phyloP scores from a whole-genome alignment of 1,139 yeast genomes.

The Yamadazyma triangularis region DNA sequence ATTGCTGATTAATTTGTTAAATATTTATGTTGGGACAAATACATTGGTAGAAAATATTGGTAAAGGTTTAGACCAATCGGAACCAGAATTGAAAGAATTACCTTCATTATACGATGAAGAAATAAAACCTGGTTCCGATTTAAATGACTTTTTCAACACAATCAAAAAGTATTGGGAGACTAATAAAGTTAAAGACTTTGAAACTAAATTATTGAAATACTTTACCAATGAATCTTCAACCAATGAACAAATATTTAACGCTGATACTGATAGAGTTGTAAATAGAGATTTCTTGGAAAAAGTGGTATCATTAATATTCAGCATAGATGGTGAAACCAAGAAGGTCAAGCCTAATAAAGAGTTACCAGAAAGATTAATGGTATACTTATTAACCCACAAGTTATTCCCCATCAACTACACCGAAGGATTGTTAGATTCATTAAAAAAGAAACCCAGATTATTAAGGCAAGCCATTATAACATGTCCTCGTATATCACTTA shows the following conservation, averaged over 20 bases:
- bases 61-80: slow-evolving; percentile 39
- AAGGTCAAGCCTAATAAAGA: slow-evolving; percentile 17
- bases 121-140: slow-evolving; percentile 11
- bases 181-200: slow-evolving; percentile 16
- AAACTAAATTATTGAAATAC: slow-evolving; percentile 8
- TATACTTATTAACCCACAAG: slow-evolving; percentile 83
- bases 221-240: slow-evolving; percentile 9
- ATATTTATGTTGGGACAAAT: slow-evolving; percentile 66
- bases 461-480: slow-evolving; percentile 79
- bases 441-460: slow-evolving; percentile 52
- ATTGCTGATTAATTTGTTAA: slow-evolving; percentile 40
- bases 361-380: slow-evolving; percentile 39
- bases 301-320: slow-evolving; percentile 43
- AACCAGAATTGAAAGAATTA: slow-evolving; percentile 21
- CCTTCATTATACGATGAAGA: slow-evolving; percentile 24
- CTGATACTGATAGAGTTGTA: slow-evolving; percentile 64
- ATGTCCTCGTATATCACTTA: slow-evolving; percentile 63
- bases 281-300: slow-evolving; percentile 54
- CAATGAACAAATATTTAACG: slow-evolving; percentile 46
- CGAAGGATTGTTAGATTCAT: slow-evolving; percentile 47
- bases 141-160: slow-evolving; percentile 14
- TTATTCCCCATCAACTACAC: slow-evolving; percentile 64
- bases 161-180: slow-evolving; percentile 22
- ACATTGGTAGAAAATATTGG: slow-evolving; percentile 71
- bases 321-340: slow-evolving; percentile 11